These are phyloP conservation scores for Aspergillus alliaceus DNA, from an alignment of 2,329 filamentous ascomycete species.

Conservation along the genomic window DNA sequence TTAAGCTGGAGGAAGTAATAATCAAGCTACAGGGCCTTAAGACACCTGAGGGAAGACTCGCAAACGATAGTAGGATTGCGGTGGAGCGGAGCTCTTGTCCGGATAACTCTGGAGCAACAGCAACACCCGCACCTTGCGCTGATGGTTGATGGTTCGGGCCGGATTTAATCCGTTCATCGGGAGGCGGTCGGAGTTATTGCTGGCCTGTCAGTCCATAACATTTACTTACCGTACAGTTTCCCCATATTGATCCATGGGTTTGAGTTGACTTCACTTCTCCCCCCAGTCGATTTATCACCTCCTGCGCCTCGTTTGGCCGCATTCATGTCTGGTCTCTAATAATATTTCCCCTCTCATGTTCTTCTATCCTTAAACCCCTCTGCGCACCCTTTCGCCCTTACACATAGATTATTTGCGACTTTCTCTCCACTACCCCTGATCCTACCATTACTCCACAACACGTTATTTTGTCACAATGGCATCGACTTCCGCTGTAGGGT, in stretches of 20 bases:
- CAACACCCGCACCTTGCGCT: constrained; percentile 11
- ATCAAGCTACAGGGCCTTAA: constrained; percentile 19
- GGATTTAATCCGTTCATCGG: constrained; percentile 30
- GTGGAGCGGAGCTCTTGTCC: constrained; percentile 17
- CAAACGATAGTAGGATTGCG: constrained; percentile 15
- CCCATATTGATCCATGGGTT: constrained; percentile 30
- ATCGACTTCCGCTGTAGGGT: constrained; percentile 68
- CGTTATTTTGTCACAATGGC: constrained; percentile 65
- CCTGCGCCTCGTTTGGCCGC: constrained; percentile 10
- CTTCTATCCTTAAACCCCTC: background rate
- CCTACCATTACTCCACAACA: constrained; percentile 19
- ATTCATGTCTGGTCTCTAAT: background rate
- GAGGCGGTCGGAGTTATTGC: constrained; percentile 5
- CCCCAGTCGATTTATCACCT: constrained; percentile 11
- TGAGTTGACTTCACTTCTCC: constrained; percentile 3
- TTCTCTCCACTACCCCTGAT: constrained; percentile 32
- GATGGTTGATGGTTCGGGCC: constrained; percentile 21
- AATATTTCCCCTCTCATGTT: background rate
- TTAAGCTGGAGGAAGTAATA: constrained; percentile 20
- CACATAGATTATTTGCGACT: background rate
- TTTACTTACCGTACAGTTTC: constrained; percentile 11
- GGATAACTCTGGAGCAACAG: background rate
- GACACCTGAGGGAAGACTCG: constrained; percentile 8
- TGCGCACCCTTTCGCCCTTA: constrained; percentile 8
- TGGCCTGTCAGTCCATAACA: constrained; percentile 2